These are phyloP conservation scores for Flaveria ramosissima DNA, from an alignment of 129 eudicot genomes.

Conservation along the genomic window DNA sequence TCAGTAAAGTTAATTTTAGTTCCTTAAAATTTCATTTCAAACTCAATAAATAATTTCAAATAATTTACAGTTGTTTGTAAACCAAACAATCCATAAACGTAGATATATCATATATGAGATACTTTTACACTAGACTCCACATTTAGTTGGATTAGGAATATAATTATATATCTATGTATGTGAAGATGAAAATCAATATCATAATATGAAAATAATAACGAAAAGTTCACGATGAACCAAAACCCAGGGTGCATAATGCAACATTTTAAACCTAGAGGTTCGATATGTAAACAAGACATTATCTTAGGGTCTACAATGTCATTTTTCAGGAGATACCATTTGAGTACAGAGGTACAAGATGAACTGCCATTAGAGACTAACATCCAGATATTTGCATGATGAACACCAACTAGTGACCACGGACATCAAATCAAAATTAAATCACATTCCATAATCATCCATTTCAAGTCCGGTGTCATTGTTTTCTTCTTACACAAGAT, in stretches of 20 bases:
- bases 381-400: constrained; percentile 32
- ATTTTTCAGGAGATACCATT: constrained; percentile 17
- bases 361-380: constrained; percentile 28
- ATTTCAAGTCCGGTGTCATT: constrained; percentile 23
- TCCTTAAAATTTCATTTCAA: too few species aligned
- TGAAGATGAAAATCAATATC: too few species aligned
- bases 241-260: background rate
- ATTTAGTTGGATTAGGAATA: too few species aligned
- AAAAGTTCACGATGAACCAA: background rate
- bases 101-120: too few species aligned
- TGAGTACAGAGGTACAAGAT: constrained; percentile 37
- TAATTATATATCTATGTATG: too few species aligned
- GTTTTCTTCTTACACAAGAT: background rate
- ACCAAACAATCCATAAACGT: too few species aligned
- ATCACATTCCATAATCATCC: constrained; percentile 1
- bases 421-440: constrained; percentile 32
- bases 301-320: constrained; percentile 7
- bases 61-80: too few species aligned
- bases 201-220: too few species aligned
- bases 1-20: too few species aligned
- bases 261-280: background rate
- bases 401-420: constrained; percentile 27
- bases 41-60: too few species aligned
- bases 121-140: too few species aligned
- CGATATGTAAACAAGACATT: background rate